Percentiles rank a stretch among this genome's conserved stretches.
phyloP scores from a whole-genome alignment of 2,329 filamentous ascomycete species.

The Epicoccum sorghinum region DNA sequence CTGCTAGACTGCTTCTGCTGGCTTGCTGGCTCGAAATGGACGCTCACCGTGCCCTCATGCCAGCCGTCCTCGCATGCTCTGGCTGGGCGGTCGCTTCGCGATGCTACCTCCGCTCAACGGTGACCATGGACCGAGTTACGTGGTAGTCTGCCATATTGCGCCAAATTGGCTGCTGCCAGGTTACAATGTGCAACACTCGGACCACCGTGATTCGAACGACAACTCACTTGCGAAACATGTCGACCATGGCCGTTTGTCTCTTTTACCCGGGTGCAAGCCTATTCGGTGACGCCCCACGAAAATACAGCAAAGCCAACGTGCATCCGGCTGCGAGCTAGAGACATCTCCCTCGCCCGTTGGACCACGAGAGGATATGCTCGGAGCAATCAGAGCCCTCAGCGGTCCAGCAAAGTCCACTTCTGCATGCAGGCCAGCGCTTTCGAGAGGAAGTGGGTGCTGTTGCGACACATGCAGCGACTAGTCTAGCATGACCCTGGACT shows the following conservation, averaged over 20 bases:
- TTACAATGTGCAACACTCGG: slow-evolving; percentile 42
- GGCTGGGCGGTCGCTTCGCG: slow-evolving; percentile 21
- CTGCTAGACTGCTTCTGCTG: background rate
- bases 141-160: slow-evolving; percentile 42
- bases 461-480: slow-evolving; percentile 30
- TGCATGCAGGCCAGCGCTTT: slow-evolving; percentile 30
- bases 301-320: slow-evolving; percentile 27
- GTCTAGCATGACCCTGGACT: slow-evolving; percentile 26
- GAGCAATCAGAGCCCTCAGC: slow-evolving; percentile 22
- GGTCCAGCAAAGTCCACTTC: slow-evolving; percentile 19
- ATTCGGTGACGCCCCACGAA: slow-evolving; percentile 40
- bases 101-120: slow-evolving; percentile 31
- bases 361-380: slow-evolving; percentile 24
- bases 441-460: slow-evolving; percentile 27
- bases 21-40: slow-evolving; percentile 21
- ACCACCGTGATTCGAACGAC: slow-evolving; percentile 20
- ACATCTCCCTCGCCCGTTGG: slow-evolving; percentile 23
- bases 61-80: slow-evolving; percentile 29
- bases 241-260: slow-evolving; percentile 37
- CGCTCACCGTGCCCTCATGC: slow-evolving; percentile 20
- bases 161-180: slow-evolving; percentile 31
- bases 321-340: slow-evolving; percentile 17
- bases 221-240: slow-evolving; percentile 39
- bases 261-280: slow-evolving; percentile 42
- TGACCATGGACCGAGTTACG: slow-evolving; percentile 36